phyloP scores from a whole-genome alignment of 129 eudicot genomes.

The Artemisia tridentata region DNA sequence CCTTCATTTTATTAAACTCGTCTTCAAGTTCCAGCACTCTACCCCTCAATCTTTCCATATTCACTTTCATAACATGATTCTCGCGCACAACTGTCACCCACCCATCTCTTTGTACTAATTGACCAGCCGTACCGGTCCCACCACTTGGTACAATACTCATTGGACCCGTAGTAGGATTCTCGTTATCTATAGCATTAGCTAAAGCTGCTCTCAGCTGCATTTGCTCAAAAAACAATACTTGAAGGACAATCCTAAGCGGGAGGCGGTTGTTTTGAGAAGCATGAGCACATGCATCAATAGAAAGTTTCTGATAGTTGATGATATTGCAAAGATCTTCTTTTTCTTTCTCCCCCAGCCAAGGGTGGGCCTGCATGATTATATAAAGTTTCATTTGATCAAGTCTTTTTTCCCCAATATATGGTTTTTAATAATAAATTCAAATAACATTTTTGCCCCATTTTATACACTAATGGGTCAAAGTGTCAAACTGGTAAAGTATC shows the following conservation, averaged over 20 bases:
- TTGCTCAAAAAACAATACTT: constrained; percentile 88
- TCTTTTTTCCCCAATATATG: neutral
- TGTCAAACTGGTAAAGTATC: too few relatives aligned
- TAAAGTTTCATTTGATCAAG: constrained; percentile 7
- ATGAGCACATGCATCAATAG: constrained; percentile 93
- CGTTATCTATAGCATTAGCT: constrained; percentile 49
- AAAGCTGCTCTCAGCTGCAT: constrained; percentile 71
- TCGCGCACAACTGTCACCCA: constrained; percentile 84
- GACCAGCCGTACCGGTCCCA: constrained; percentile 17
- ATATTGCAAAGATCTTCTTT: constrained; percentile 76
- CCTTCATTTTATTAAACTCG: constrained; percentile 64
- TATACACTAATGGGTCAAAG: too few relatives aligned
- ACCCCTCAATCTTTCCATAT: constrained; percentile 73
- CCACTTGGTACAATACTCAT: constrained; percentile 31
- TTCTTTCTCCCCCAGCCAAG: constrained; percentile 73
- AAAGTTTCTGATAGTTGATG: constrained; percentile 78
- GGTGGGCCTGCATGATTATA: constrained; percentile 62
- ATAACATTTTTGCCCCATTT: too few relatives aligned
- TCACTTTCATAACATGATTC: constrained; percentile 62
- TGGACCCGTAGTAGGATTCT: constrained; percentile 49
- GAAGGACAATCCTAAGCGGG: constrained; percentile 82
- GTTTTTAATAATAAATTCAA: too few relatives aligned
- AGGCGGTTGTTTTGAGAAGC: constrained; percentile 81
- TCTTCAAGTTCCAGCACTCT: constrained; percentile 82
- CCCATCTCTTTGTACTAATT: constrained; percentile 70